phyloP scores from a whole-genome alignment of 495 filamentous ascomycete genomes.

The Rostrohypoxylon terebratum region DNA sequence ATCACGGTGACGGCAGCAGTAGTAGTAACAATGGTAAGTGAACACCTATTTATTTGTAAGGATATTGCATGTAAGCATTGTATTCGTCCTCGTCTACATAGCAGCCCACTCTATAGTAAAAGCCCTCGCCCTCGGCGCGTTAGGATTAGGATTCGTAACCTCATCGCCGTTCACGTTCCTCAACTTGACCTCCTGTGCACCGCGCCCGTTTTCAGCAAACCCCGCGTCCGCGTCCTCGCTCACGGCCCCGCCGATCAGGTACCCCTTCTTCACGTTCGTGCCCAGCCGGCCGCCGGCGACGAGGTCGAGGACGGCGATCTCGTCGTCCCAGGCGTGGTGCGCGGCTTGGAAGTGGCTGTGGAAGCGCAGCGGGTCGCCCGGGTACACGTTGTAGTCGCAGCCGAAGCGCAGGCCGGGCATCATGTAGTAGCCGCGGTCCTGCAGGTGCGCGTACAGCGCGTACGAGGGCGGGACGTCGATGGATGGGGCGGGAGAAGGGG shows the following conservation, averaged over 20 bases:
- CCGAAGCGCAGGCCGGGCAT: slow-evolving; percentile 94
- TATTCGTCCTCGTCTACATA: slow-evolving; percentile 65
- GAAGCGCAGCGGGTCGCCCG: slow-evolving; percentile 92
- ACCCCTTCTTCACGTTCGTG: slow-evolving; percentile 96
- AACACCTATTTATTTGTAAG: background rate
- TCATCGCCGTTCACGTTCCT: slow-evolving; percentile 1
- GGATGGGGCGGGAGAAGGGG: slow-evolving; percentile 33
- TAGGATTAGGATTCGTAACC: slow-evolving; percentile 23
- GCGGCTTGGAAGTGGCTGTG: slow-evolving; percentile 91
- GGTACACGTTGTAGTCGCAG: slow-evolving; percentile 89
- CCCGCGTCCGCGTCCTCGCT: too few relatives aligned
- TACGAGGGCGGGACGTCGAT: slow-evolving; percentile 56
- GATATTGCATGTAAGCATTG: background rate
- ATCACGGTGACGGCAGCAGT: background rate
- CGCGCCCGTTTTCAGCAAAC: slow-evolving; percentile 38
- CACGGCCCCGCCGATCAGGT: slow-evolving; percentile 78
- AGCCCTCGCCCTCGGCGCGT: slow-evolving; percentile 62
- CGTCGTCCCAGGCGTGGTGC: slow-evolving; percentile 84
- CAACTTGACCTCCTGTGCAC: slow-evolving; percentile 41
- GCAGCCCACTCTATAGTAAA: slow-evolving; percentile 89
- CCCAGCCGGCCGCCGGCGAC: slow-evolving; percentile 87
- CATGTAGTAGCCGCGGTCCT: slow-evolving; percentile 83
- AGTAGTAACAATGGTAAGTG: background rate
- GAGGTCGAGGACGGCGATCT: slow-evolving; percentile 84
- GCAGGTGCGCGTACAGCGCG: slow-evolving; percentile 80